A percentile compares a stretch with the other conserved stretches of the same genome.
These are phyloP conservation scores for Lepidopterella palustris DNA, from an alignment of 495 filamentous ascomycete species.

Conservation along the genomic window DNA sequence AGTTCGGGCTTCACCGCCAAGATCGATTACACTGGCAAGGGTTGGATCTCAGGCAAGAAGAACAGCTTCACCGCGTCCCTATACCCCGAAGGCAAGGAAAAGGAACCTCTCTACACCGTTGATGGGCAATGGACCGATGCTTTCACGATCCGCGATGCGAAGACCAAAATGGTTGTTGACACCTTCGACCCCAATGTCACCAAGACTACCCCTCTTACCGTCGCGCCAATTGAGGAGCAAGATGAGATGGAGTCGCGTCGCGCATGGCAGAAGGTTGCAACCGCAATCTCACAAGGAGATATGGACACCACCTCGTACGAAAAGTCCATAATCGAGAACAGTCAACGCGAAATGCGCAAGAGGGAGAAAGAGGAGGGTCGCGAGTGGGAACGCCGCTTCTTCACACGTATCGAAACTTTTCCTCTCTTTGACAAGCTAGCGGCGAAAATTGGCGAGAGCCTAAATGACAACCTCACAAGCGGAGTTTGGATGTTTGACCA, in stretches of 20 bases:
- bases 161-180: constrained; percentile 63
- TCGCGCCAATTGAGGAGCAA: constrained; percentile 73
- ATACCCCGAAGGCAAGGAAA: constrained; percentile 71
- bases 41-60: constrained; percentile 92
- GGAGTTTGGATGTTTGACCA: constrained; percentile 83
- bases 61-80: constrained; percentile 79
- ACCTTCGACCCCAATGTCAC: constrained; percentile 57
- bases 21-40: constrained; percentile 86
- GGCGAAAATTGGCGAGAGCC: constrained; percentile 48
- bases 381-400: constrained; percentile 83
- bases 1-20: constrained; percentile 85
- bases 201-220: constrained; percentile 59
- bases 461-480: constrained; percentile 67
- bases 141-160: constrained; percentile 70
- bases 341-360: constrained; percentile 77
- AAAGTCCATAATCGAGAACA: constrained; percentile 87
- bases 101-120: constrained; percentile 73
- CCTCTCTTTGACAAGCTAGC: constrained; percentile 54
- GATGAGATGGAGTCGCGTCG: constrained; percentile 81
- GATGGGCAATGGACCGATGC: constrained; percentile 87
- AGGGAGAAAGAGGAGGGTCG: constrained; percentile 69
- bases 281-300: constrained; percentile 70
- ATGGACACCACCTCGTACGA: constrained; percentile 70
- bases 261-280: constrained; percentile 81
- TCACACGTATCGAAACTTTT: constrained; percentile 54